These are phyloP conservation scores for Ophiostoma quercus DNA, from an alignment of 2,329 filamentous ascomycete species.

Conservation along the genomic window DNA sequence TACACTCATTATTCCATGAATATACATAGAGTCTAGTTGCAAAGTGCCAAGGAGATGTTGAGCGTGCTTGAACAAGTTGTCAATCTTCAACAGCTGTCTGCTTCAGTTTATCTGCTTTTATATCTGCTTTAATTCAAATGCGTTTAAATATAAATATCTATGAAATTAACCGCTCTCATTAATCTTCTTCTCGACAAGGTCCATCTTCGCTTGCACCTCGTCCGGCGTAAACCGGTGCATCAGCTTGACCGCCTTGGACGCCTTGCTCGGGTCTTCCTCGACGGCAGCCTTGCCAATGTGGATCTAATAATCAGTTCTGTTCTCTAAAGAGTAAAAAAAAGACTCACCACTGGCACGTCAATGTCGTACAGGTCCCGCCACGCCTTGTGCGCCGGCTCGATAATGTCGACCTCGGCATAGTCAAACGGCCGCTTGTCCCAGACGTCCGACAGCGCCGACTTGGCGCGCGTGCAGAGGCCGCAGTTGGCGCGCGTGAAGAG, in stretches of 20 bases:
- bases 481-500: slow-evolving; percentile 70
- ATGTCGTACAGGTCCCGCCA: slow-evolving; percentile 76
- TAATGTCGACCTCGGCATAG: slow-evolving; percentile 65
- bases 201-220: slow-evolving; percentile 64
- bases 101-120: no score
- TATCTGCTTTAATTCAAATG: no score
- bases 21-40: no score
- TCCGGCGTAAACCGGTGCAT: slow-evolving; percentile 71
- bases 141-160: no score
- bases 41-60: no score
- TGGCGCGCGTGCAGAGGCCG: slow-evolving; percentile 64
- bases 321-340: no score
- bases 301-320: slow-evolving; percentile 40
- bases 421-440: slow-evolving; percentile 62
- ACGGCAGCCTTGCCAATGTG: slow-evolving; percentile 56
- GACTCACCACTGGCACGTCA: slow-evolving; percentile 69
- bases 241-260: slow-evolving; percentile 59
- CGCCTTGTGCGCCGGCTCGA: slow-evolving; percentile 53
- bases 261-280: slow-evolving; percentile 50
- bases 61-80: no score
- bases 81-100: no score
- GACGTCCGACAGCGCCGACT: slow-evolving; percentile 61
- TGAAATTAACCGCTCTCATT: background rate
- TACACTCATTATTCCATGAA: no score
- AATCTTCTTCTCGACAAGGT: slow-evolving; percentile 44